Evolutionary conservation across 495 filamentous ascomycete species (phyloP), one percentile per base, ranked within the genome.

Genomic region (Xeromyces bisporus): DNA sequence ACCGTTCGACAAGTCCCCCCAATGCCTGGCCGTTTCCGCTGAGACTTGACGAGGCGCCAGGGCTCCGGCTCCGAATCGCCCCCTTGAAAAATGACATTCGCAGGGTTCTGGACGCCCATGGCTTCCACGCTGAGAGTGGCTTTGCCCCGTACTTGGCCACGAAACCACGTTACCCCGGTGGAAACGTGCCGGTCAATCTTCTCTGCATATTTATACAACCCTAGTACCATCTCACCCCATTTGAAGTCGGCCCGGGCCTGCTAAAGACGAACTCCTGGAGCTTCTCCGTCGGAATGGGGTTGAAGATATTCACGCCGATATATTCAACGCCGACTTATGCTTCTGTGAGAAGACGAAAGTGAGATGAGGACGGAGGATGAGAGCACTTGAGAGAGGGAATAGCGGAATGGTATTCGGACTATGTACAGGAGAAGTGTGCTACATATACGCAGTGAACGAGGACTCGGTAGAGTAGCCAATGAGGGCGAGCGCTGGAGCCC

Each of bases 1-100:
- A 37, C 20, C 35, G 35, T 21, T 37, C 31, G 15, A 34, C 32
- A 7, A 35, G 28, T 13, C 18, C 15, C 11, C 18, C 23, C n/a
- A 23, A 15, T 24, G 6, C 31, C 18, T 0, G 16, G 20, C 10
- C 35, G 21, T n/a, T 7, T n/a, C 23, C 23, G n/a, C 23, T 24
- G 7, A 24, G 7, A n/a, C 6, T 24, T n/a, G 23, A 24, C 7
- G 7, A 24, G 7, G 6, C 23, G 23, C n/a, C 23, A 6, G 23
- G n/a, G 23, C n/a, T 24, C 6, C 7, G 7, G 6, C 7, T 7
- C 6, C 23, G n/a, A n/a, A 24, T 24, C 6, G 6, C n/a, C 6
- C 23, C 23, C 6, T 24, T 24, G 6, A 24, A n/a, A 6, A 24
- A 24, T 6, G 23, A 24, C 7, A 24, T 24, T 24, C n/a, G n/a